Evolutionary conservation across 2,329 filamentous ascomycete genomes (phyloP).

Genomic region (Alternaria infectoria): DNA sequence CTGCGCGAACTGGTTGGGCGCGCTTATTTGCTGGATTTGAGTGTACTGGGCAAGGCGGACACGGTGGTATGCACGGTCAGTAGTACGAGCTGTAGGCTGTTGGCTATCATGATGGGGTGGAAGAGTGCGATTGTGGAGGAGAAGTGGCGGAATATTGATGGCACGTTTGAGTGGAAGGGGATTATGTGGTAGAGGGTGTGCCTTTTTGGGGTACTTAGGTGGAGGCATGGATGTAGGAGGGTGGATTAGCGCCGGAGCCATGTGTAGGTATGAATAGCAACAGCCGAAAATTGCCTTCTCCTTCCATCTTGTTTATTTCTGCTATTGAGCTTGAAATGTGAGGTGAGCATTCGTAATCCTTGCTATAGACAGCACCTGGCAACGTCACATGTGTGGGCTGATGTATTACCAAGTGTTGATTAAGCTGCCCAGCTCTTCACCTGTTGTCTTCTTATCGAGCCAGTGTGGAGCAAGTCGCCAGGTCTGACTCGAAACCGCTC

Average conservation of each 20-base stretch:
- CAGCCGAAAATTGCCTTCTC: not conserved
- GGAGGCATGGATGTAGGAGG: not conserved
- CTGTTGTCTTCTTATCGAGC: not conserved
- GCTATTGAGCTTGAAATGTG: not conserved
- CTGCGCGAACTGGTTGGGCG: constrained; percentile 76
- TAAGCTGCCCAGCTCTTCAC: not conserved
- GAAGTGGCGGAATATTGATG: constrained; percentile 74
- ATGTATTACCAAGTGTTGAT: not conserved
- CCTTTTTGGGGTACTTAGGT: not conserved
- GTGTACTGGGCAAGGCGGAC: constrained; percentile 73
- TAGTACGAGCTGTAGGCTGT: constrained; percentile 68
- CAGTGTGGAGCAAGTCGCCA: not conserved
- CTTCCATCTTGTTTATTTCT: not conserved
- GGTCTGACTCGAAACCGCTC: not conserved
- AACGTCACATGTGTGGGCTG: not conserved
- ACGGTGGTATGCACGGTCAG: constrained; percentile 78
- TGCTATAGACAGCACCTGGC: not conserved
- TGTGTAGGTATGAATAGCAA: not conserved
- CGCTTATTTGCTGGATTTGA: constrained; percentile 82
- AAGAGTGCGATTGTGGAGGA: constrained; percentile 59
- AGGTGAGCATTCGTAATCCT: not conserved
- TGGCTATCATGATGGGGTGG: constrained; percentile 90
- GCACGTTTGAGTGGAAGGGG: constrained; percentile 47
- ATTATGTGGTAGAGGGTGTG: constrained; percentile 39
- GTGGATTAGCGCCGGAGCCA: not conserved